A percentile compares a stretch with the other conserved stretches of the same genome.
These are phyloP conservation scores for Besnoitia besnoiti DNA, from an alignment of 169 alveolate species.

Conservation along the genomic window DNA sequence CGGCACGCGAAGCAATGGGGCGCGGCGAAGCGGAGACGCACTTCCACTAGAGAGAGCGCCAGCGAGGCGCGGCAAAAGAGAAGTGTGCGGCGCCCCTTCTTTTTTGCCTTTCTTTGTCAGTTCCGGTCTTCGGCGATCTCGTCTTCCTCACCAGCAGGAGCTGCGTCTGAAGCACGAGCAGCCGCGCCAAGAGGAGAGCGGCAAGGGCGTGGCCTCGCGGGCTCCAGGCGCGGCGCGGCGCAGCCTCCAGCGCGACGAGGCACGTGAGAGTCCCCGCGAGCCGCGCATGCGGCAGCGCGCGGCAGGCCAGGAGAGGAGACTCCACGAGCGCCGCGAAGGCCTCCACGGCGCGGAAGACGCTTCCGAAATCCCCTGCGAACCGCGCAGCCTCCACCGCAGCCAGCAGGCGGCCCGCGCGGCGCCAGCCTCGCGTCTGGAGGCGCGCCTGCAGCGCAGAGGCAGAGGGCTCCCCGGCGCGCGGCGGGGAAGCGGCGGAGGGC, in stretches of 20 bases:
- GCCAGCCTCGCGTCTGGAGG: too few relatives aligned
- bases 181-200: neutral
- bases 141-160: neutral
- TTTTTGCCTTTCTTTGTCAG: neutral
- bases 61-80: too few relatives aligned
- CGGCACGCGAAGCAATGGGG: neutral
- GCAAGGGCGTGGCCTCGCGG: neutral
- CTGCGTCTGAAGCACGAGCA: conserved; percentile 26
- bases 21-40: neutral
- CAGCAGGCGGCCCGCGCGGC: neutral
- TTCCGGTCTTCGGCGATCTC: neutral
- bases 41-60: neutral
- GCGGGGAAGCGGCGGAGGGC: neutral
- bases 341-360: conserved; percentile 2
- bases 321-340: neutral
- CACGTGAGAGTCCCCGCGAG: neutral
- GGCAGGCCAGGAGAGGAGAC: neutral
- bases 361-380: neutral
- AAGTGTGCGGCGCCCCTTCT: too few relatives aligned
- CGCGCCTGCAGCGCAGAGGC: neutral
- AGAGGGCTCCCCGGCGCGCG: neutral
- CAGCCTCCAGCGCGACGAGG: conserved; percentile 19
- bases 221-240: neutral
- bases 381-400: conserved; percentile 28
- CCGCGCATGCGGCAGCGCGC: neutral